Percentiles rank a stretch among this genome's conserved stretches.
Conservation (phyloP, 108 stramenopile genomes). For the Schizochytrium sp. region DNA sequence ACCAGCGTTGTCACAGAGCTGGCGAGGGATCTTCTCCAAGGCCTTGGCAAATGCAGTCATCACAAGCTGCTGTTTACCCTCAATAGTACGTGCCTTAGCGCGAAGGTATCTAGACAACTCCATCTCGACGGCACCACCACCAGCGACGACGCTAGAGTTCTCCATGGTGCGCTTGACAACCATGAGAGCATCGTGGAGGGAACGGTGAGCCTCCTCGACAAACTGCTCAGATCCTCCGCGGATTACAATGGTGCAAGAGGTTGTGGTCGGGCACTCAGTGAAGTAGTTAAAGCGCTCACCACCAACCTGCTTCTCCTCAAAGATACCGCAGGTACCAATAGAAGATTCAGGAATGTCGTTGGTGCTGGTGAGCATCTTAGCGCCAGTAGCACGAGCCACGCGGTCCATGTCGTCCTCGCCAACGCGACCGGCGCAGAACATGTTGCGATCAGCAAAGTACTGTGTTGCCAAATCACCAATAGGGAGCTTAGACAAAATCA, state of each 20-base stretch:
- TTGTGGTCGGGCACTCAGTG: constrained; percentile 88
- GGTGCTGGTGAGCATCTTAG: constrained; percentile 85
- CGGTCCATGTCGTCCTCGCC: constrained; percentile 93
- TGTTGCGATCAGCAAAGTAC: constrained; percentile 95
- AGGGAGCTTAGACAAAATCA: constrained; percentile 94
- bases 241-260: constrained; percentile 94
- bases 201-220: constrained; percentile 96
- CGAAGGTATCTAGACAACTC: constrained; percentile 84
- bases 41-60: constrained; percentile 90
- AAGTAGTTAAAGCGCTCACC: constrained; percentile 97
- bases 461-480: constrained; percentile 99
- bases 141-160: constrained; percentile 90
- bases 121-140: constrained; percentile 98
- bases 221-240: constrained; percentile 98
- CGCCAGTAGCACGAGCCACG: constrained; percentile 96
- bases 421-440: constrained; percentile 98
- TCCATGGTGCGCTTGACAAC: constrained; percentile 92
- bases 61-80: constrained; percentile 97
- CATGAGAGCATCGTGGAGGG: constrained; percentile 97
- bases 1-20: constrained; percentile 97
- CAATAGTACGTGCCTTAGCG: constrained; percentile 86
- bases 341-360: constrained; percentile 81
- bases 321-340: constrained; percentile 89
- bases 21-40: constrained; percentile 94
- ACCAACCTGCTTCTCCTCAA: constrained; percentile 96